Base-by-base conservation (phyloP, 2,329 filamentous ascomycete species). In the Claviceps monticola region DNA sequence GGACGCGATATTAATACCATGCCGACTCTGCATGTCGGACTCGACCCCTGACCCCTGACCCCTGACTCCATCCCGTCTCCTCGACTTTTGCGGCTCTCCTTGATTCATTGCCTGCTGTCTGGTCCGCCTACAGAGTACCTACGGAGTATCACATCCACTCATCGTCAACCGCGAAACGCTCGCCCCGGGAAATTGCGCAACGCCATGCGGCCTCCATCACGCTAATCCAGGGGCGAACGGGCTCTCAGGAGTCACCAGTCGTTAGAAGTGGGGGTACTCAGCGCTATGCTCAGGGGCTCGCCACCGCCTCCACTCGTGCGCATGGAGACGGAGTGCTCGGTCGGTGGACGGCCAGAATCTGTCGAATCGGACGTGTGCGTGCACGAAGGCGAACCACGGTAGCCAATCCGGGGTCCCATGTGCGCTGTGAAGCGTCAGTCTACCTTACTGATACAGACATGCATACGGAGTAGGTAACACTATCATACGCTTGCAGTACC, bases 1-100 rank as follows among this genome's bases (percentile, higher is more conserved):
- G 56, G 60, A 63, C 58, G 62, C 62, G 63, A 66, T 71, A 73
- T 74, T 74, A 75, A 75, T 74, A 74, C 55, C 45, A 19, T 45
- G 9, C 16, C 19, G 36, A 11, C 14, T 11, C 17, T n/a, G 16
- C 43, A 34, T 34, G 29, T 16, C 16, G 6, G 17, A 23, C 42
- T 14, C 42, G n/a, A 9, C n/a, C 38, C n/a, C 16, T 8, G 38
- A 9, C n/a, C 38, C n/a, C 16, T 8, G 38, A 16, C 38, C 43
- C 16, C 5, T 29, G 21, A 16, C 19, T 36, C 45, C 4, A 45
- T 17, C 26, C 45, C 26, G 45, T 46, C 16, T 9, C 7, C 16
- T 17, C 2, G 26, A 3, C 45, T 16, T 36, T 17, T 46, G 19
- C 42, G 21, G 42, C 42, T 16, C 21, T 29, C 43, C 43, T 45